Conservation (phyloP, 106 monocot species). For the Alisma plantagoaquatica region DNA sequence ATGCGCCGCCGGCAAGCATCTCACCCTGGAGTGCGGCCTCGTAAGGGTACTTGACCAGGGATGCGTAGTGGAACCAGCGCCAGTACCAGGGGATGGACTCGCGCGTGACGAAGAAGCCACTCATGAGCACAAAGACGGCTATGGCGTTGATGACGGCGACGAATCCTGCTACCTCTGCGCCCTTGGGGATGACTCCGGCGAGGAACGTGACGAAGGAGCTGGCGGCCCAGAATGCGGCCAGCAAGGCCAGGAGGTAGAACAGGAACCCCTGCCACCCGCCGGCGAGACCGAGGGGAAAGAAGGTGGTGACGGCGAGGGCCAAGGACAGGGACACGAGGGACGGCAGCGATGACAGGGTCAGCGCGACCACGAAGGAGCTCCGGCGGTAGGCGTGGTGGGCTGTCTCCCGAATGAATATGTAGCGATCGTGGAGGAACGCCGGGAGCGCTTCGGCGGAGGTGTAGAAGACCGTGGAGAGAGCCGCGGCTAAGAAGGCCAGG, state of each 20-base stretch:
- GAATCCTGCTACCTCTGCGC: slow-evolving; percentile 64
- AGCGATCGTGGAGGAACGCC: slow-evolving; percentile 80
- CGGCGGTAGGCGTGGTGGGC: slow-evolving; percentile 87
- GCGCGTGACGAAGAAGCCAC: slow-evolving; percentile 80
- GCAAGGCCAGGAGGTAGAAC: slow-evolving; percentile 57
- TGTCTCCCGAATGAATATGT: slow-evolving; percentile 87
- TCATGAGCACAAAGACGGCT: slow-evolving; percentile 57
- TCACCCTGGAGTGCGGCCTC: slow-evolving; percentile 77
- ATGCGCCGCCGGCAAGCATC: slow-evolving; percentile 44
- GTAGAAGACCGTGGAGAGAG: slow-evolving; percentile 88
- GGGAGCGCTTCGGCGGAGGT: slow-evolving; percentile 84
- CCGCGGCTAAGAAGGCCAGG: slow-evolving; percentile 79
- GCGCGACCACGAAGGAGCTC: slow-evolving; percentile 78
- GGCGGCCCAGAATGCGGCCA: slow-evolving; percentile 81
- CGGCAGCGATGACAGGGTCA: slow-evolving; percentile 63
- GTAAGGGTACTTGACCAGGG: slow-evolving; percentile 84
- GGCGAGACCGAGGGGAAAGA: slow-evolving; percentile 72
- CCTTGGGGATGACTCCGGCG: slow-evolving; percentile 65
- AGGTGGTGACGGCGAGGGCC: slow-evolving; percentile 62
- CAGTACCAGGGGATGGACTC: slow-evolving; percentile 64
- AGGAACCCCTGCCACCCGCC: slow-evolving; percentile 57
- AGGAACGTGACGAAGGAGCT: slow-evolving; percentile 81
- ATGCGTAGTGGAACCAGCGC: slow-evolving; percentile 89
- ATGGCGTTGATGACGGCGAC: slow-evolving; percentile 56
- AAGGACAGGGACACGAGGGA: slow-evolving; percentile 48